These are phyloP conservation scores for Sarcodon aspratus DNA, from an alignment of 768 basidiomycete species.

Conservation along the genomic window DNA sequence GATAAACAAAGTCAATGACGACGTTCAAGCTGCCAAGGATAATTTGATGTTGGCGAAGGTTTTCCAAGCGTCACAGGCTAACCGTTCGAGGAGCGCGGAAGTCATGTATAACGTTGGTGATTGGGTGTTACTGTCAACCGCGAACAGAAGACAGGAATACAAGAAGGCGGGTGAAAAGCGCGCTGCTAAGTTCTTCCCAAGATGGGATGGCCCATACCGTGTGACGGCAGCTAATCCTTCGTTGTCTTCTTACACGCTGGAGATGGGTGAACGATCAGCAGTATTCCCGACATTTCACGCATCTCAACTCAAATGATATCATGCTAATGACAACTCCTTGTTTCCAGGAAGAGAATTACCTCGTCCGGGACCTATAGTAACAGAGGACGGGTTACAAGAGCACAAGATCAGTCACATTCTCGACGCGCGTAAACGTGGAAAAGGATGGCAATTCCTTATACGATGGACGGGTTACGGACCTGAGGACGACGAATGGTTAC, in stretches of 20 bases:
- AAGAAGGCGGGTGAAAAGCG: conserved; percentile 12
- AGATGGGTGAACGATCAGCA: conserved; percentile 14
- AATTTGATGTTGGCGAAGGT: conserved; percentile 19
- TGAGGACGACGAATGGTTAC: conserved; percentile 19
- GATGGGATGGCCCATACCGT: conserved; percentile 17
- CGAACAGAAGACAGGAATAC: conserved; percentile 16
- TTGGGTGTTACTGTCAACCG: conserved; percentile 23
- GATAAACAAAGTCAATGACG: conserved; percentile 4
- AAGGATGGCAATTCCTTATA: conserved; percentile 20
- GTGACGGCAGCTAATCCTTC: conserved; percentile 8
- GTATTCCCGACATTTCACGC: conserved; percentile 22
- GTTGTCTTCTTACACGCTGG: conserved; percentile 12
- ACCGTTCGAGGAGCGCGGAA: conserved; percentile 14
- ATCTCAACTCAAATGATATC: conserved; percentile 15
- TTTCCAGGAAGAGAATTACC: conserved; percentile 21
- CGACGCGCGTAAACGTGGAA: conserved; percentile 12
- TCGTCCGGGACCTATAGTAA: conserved; percentile 15
- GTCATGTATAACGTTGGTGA: conserved; percentile 18
- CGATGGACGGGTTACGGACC: conserved; percentile 19
- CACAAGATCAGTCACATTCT: no score
- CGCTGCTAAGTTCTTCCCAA: conserved; percentile 31
- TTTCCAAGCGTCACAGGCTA: conserved; percentile 18
- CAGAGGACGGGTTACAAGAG: conserved; percentile 14
- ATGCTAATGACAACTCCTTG: conserved; percentile 22
- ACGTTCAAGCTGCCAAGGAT: conserved; percentile 21